phyloP scores from a whole-genome alignment of 371 early-diverging fungal genomes.

The Mortierella sp. region DNA sequence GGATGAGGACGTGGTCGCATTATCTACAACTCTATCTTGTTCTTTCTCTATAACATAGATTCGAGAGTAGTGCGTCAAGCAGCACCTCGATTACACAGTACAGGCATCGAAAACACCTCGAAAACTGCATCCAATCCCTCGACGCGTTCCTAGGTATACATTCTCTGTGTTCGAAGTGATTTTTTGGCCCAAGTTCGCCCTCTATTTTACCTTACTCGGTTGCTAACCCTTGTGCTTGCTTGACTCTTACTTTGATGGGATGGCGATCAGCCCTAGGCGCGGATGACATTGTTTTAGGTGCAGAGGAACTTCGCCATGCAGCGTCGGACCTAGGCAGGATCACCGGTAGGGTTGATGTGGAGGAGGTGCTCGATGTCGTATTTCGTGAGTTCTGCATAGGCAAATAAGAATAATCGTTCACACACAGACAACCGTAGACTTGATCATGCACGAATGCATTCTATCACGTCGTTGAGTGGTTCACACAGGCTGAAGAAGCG shows the following conservation, averaged over 20 bases:
- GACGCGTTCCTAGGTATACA: conserved; percentile 67
- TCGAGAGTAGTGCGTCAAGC: conserved; percentile 62
- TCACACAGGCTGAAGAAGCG: background rate
- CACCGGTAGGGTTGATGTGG: conserved; percentile 82
- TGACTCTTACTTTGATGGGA: background rate
- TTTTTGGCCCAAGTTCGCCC: background rate
- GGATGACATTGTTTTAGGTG: conserved; percentile 76
- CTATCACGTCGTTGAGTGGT: background rate
- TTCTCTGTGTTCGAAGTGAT: background rate
- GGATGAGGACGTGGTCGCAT: background rate
- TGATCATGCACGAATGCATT: background rate
- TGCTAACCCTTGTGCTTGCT: background rate
- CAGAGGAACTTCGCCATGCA: conserved; percentile 84
- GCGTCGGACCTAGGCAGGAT: conserved; percentile 80
- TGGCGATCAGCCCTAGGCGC: conserved; percentile 40
- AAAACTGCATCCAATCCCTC: conserved; percentile 69
- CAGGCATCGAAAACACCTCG: conserved; percentile 79
- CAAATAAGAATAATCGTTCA: conserved; percentile 63
- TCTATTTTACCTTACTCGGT: background rate
- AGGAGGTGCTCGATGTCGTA: conserved; percentile 82
- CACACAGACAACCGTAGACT: background rate
- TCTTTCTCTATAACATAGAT: conserved; percentile 52
- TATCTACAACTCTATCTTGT: background rate
- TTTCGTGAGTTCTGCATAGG: conserved; percentile 90
- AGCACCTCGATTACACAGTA: conserved; percentile 77